Percentiles rank a stretch among this genome's conserved stretches.
phyloP scores from a whole-genome alignment of 2,329 filamentous ascomycete species.

The Sphaerostilbella broomeana region DNA sequence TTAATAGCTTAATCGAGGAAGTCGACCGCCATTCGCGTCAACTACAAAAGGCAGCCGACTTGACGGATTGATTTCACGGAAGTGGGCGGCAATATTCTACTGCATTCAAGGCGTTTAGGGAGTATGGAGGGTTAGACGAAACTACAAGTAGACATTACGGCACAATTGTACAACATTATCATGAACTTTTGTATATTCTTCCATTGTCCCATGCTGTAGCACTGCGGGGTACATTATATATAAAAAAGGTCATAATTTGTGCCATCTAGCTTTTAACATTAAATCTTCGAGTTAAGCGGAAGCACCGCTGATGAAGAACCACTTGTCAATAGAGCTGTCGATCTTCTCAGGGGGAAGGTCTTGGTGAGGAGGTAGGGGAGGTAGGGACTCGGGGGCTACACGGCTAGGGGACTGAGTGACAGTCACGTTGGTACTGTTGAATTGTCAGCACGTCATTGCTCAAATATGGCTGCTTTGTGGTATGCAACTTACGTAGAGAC shows the following conservation, averaged over 20 bases:
- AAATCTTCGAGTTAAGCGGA: slow-evolving; percentile 53
- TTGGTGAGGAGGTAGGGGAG: slow-evolving; percentile 71
- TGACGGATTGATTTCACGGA: slow-evolving; percentile 53
- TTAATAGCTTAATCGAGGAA: slow-evolving; percentile 82
- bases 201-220: no score
- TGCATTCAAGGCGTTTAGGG: slow-evolving; percentile 30
- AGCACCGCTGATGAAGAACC: slow-evolving; percentile 99
- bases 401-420: slow-evolving; percentile 68
- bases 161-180: slow-evolving; percentile 14
- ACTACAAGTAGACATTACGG: slow-evolving; percentile 2
- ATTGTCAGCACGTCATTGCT: slow-evolving; percentile 39
- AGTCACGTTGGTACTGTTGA: slow-evolving; percentile 68
- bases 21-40: slow-evolving; percentile 81
- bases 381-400: slow-evolving; percentile 61
- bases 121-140: slow-evolving; percentile 15
- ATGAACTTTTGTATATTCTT: slow-evolving; percentile 25
- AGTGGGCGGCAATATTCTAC: no score
- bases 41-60: slow-evolving; percentile 75
- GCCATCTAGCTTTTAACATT: slow-evolving; percentile 1
- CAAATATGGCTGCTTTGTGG: slow-evolving; percentile 50
- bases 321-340: slow-evolving; percentile 97
- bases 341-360: slow-evolving; percentile 81
- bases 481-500: slow-evolving; percentile 79
- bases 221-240: no score
- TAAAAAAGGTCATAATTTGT: slow-evolving; percentile 7